Evolutionary conservation across 2,329 filamentous ascomycete species (phyloP).

Genomic region (Fusarium pseudonygamai): DNA sequence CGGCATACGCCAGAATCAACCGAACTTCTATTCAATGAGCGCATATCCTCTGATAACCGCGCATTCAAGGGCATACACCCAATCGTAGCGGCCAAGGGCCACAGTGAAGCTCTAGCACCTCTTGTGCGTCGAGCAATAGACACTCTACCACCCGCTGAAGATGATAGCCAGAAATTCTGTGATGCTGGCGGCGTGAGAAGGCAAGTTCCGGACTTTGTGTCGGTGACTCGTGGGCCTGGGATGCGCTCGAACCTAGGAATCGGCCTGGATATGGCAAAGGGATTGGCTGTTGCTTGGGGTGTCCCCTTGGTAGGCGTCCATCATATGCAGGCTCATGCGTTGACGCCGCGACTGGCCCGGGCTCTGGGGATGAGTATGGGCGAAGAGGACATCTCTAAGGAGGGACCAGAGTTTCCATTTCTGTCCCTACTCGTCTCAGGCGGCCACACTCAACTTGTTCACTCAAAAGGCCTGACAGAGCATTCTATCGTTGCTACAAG

Average conservation of each 20-base stretch:
- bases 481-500: slow-evolving; percentile 80
- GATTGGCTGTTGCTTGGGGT: slow-evolving; percentile 83
- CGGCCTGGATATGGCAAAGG: slow-evolving; percentile 87
- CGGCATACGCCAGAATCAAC: slow-evolving; percentile 63
- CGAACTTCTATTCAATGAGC: slow-evolving; percentile 79
- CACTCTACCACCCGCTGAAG: slow-evolving; percentile 53
- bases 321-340: slow-evolving; percentile 96
- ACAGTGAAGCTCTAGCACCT: slow-evolving; percentile 74
- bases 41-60: slow-evolving; percentile 82
- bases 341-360: slow-evolving; percentile 82
- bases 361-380: slow-evolving; percentile 60
- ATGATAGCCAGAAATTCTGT: slow-evolving; percentile 6
- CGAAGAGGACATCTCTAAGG: neutral
- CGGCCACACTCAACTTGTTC: slow-evolving; percentile 88
- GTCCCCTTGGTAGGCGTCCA: slow-evolving; percentile 87
- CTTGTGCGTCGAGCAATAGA: slow-evolving; percentile 73
- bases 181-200: slow-evolving; percentile 31
- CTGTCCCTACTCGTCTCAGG: slow-evolving; percentile 90
- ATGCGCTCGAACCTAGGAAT: slow-evolving; percentile 82
- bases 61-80: slow-evolving; percentile 83
- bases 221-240: slow-evolving; percentile 89
- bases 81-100: slow-evolving; percentile 76
- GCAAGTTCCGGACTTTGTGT: slow-evolving; percentile 80
- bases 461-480: slow-evolving; percentile 72
- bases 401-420: slow-evolving; percentile 77